Percentiles rank a stretch among this genome's conserved stretches.
These are phyloP conservation scores for Debaryomyces subglobosus DNA, from an alignment of 1,139 yeast genomes.

Conservation along the genomic window DNA sequence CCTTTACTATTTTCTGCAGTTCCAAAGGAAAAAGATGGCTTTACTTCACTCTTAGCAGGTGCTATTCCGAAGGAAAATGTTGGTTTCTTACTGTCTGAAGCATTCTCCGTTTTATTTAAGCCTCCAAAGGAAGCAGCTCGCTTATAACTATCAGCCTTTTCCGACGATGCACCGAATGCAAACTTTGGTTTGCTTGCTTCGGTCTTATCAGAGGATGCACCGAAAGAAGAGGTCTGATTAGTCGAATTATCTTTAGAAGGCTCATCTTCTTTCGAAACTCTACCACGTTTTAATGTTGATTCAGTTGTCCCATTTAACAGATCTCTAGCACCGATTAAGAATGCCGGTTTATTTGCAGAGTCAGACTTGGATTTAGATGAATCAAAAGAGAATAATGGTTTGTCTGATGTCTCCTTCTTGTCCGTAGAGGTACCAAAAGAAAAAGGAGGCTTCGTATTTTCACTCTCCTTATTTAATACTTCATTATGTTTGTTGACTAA, in stretches of 20 bases:
- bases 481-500: conserved; percentile 10
- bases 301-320: not conserved
- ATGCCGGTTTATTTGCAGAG: conserved; percentile 9
- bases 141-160: not conserved
- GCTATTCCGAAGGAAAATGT: not conserved
- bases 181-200: not conserved
- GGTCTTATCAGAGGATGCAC: conserved; percentile 4
- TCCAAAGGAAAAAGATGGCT: not conserved
- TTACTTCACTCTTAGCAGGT: not conserved
- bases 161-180: not conserved
- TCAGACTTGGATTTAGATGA: not conserved
- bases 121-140: not conserved
- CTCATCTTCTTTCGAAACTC: not conserved
- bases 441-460: conserved; percentile 10
- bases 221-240: conserved; percentile 2
- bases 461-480: not conserved
- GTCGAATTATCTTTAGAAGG: not conserved
- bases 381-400: conserved; percentile 11
- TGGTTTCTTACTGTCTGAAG: not conserved
- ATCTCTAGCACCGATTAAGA: conserved; percentile 15
- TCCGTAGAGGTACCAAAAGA: conserved; percentile 12
- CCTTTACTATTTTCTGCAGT: not conserved
- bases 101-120: not conserved
- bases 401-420: conserved; percentile 7
- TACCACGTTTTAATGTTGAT: not conserved